phyloP scores from a whole-genome alignment of 106 monocot species.

The Dactylorhiza incarnata region DNA sequence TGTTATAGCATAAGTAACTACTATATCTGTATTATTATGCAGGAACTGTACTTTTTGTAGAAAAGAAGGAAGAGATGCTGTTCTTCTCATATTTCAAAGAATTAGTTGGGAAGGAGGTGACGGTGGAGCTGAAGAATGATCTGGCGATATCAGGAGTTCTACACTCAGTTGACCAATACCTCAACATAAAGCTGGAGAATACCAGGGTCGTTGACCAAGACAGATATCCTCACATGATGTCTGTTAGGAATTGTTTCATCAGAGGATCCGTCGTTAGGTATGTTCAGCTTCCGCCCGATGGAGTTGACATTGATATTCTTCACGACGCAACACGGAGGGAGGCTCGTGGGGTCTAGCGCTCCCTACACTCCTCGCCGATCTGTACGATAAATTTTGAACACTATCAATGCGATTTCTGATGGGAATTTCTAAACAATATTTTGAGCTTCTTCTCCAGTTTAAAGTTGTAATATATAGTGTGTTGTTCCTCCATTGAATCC shows the following conservation, averaged over 20 bases:
- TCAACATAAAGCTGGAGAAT: conserved; percentile 99
- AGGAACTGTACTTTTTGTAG: not conserved
- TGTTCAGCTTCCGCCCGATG: conserved; percentile 89
- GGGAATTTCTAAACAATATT: too few relatives aligned
- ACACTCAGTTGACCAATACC: conserved; percentile 96
- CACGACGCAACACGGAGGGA: conserved; percentile 96
- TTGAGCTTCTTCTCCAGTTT: too few relatives aligned
- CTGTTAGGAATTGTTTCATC: conserved; percentile 93
- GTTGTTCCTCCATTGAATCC: too few relatives aligned
- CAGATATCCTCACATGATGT: conserved; percentile 96
- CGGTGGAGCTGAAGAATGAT: conserved; percentile 98
- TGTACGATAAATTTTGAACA: too few relatives aligned
- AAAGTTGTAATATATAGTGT: too few relatives aligned
- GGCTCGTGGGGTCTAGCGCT: conserved; percentile 59
- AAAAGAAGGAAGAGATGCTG: conserved; percentile 20
- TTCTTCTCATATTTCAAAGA: conserved; percentile 99
- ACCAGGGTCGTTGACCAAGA: conserved; percentile 92
- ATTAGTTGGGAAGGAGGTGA: conserved; percentile 96
- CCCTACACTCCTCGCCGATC: too few relatives aligned
- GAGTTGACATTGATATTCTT: conserved; percentile 87
- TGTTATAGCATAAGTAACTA: not conserved
- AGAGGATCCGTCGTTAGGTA: conserved; percentile 89
- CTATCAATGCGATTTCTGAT: too few relatives aligned
- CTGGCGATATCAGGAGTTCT: conserved; percentile 84
- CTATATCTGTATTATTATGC: not conserved